Percentiles rank a stretch among this genome's conserved stretches.
phyloP scores from a whole-genome alignment of 1,284 basidiomycete genomes.

The Pseudozyma tsukubaensis region DNA sequence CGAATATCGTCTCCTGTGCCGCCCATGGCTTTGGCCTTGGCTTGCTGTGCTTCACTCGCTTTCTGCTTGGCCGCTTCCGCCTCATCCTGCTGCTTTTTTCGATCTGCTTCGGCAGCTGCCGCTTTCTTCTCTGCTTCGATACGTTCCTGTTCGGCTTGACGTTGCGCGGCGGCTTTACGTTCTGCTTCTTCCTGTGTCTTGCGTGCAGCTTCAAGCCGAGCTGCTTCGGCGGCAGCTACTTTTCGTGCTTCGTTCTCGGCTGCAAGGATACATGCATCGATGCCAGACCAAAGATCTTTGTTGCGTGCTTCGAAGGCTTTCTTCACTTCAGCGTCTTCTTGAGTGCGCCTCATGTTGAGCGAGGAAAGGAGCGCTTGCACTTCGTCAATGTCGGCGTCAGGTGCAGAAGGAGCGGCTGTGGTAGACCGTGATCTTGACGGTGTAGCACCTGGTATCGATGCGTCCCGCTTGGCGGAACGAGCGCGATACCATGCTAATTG shows the following conservation, averaged over 20 bases:
- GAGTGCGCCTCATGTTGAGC: constrained; percentile 53
- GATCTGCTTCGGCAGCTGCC: constrained; percentile 38
- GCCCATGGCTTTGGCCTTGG: constrained; percentile 34
- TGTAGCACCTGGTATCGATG: constrained; percentile 1
- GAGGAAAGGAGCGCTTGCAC: constrained; percentile 51
- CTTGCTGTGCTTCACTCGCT: constrained; percentile 39
- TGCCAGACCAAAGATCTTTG: constrained; percentile 61
- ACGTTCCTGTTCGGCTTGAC: constrained; percentile 56
- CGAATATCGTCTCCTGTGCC: constrained; percentile 51
- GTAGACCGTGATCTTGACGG: constrained; percentile 11
- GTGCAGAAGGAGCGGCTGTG: constrained; percentile 1
- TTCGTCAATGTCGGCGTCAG: constrained; percentile 48
- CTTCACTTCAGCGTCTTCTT: constrained; percentile 53
- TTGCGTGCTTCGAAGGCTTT: constrained; percentile 63
- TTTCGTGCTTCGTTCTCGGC: constrained; percentile 54
- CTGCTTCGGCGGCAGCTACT: constrained; percentile 53
- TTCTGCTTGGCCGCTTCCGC: constrained; percentile 48
- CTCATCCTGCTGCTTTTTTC: constrained; percentile 28
- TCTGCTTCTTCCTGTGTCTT: constrained; percentile 60
- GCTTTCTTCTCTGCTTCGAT: constrained; percentile 60
- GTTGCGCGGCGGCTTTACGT: constrained; percentile 42
- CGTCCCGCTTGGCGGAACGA: constrained; percentile 2
- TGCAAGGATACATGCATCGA: constrained; percentile 60
- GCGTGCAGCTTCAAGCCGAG: constrained; percentile 51
- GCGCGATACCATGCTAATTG: constrained; percentile 31